Evolutionary conservation across 2,329 filamentous ascomycete species (phyloP).

Genomic region (Cryphonectria radicalis): DNA sequence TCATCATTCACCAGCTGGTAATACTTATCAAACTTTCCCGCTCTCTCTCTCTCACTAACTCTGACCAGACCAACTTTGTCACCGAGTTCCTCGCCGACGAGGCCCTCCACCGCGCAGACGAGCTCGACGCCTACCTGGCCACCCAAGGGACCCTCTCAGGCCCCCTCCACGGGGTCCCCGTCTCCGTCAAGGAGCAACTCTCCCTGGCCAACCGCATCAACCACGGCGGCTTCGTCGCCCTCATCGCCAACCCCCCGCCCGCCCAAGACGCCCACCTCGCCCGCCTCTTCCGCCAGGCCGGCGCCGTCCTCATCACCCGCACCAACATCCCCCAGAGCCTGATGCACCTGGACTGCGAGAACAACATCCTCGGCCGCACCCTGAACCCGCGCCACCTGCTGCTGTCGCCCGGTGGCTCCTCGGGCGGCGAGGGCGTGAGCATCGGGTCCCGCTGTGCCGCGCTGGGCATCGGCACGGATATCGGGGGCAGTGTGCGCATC

Average conservation of each 20-base stretch:
- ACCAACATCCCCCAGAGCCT: conserved; percentile 48
- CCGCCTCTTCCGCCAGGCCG: conserved; percentile 40
- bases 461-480: conserved; percentile 36
- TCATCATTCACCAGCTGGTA: conserved; percentile 50
- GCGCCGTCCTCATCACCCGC: conserved; percentile 48
- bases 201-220: conserved; percentile 31
- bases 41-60: background rate
- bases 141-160: conserved; percentile 48
- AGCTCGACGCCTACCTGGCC: conserved; percentile 46
- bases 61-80: conserved; percentile 29
- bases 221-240: conserved; percentile 40
- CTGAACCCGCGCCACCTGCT: conserved; percentile 46
- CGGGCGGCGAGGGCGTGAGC: conserved; percentile 48
- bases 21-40: no score
- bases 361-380: conserved; percentile 46
- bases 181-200: conserved; percentile 34
- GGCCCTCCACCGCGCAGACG: conserved; percentile 44
- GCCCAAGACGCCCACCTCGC: conserved; percentile 40
- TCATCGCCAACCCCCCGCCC: conserved; percentile 32
- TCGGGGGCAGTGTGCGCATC: conserved; percentile 25
- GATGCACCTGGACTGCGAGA: conserved; percentile 41
- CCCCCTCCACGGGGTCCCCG: conserved; percentile 46
- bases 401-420: conserved; percentile 47
- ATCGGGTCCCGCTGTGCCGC: conserved; percentile 44
- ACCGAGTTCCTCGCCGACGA: conserved; percentile 44